Evolutionary conservation across 192 early-diverging fungal genomes (phyloP), one percentile per base, ranked within the genome.

Genomic region (Linnemannia schmuckeri): DNA sequence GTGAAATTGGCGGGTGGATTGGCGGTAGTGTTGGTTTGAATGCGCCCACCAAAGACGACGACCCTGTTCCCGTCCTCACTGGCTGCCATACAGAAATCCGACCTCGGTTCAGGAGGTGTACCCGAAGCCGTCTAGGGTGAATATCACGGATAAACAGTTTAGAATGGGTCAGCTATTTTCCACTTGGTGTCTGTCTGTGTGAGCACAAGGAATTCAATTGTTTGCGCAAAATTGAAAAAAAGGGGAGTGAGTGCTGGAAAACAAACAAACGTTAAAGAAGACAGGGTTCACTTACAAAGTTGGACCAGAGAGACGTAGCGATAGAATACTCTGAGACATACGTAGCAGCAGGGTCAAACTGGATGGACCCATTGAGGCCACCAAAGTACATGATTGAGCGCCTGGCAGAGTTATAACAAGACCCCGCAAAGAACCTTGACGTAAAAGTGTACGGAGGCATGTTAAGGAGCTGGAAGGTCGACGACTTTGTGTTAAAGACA

Each of bases 381-480:
- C 83, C 83, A 77, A 55, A 86, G 49, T 86, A 86, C 54, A 86
- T 61, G 54, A 86, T 57, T 8, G 83, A 80, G 8, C 42, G 13
- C 54, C 83, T 44, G 6, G 71, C 40, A 9, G 38, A 27, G 61
- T 76, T 79, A 30, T 77, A 86, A 35, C 41, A 38, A 2, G 74
- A 74, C 7, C 78, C 79, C 1, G 75, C 70, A 52, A 81, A 86
- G 30, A 86, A 54, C 13, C 75, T 57, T 5, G 70, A 77, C 2
- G 68, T 44, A 35, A 76, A 77, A 3, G 70, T 73, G 52, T 66
- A 57, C 3, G 75, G 4, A 4, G 83, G 83, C 22, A 76, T 77
- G 5, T 37, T 20, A 0, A 30, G 46, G 24, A 27, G 4, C 18
- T 33, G 20, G n/a, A 74, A 24, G 3, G 55, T 54, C 10, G 55